Base-by-base conservation (phyloP, 192 early-diverging fungal genomes). In the Diversispora eburnea region DNA sequence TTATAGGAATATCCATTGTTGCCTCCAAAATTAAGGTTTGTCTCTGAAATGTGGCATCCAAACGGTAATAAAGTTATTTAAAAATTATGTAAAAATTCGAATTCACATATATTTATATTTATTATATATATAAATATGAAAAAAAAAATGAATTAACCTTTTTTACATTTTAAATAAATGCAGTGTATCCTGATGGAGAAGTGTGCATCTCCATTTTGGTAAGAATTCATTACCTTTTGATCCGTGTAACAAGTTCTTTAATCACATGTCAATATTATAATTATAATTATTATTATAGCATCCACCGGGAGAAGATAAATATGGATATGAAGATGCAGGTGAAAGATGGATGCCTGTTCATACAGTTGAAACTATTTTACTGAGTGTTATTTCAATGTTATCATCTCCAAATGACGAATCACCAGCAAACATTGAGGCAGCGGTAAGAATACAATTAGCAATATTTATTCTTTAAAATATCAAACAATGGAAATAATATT, bases 131-230 rank as follows among this genome's bases (percentile, higher is more conserved):
- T 33, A 33, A 33, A 1, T 33, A 33, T 33, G 25, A 33, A 33
- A 33, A 51, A 33, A 33, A 33, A 51, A 51, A 51, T 12, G 13
- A 51, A 54, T 17, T 54, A 10, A 17, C 13, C 51, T 4, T 7
- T 15, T 45, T 64, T 45, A 5, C 41, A 64, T 41, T 45, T 64
- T 63, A 41, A 42, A 43, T 59, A 20, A 57, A 45, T 42, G 20
- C 78, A 89, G 90, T 97, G 5, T 96, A 97, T 78, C 82, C 85
- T 10, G 85, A 94, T 79, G 97, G 97, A 15, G 86, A 88, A 33
- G 95, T 99, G 17, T 98, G 95, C 79, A 98, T 99, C 63, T 94
- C 93, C n/a, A 99, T 99, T 76, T 80, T 99, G 77, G 92, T 93
- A 84, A 79, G 86, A 49, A 75, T 81, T 54, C 76, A 77, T 58